Conservation (phyloP, 352 stramenopile species). For the Phytophthora brassicae region DNA sequence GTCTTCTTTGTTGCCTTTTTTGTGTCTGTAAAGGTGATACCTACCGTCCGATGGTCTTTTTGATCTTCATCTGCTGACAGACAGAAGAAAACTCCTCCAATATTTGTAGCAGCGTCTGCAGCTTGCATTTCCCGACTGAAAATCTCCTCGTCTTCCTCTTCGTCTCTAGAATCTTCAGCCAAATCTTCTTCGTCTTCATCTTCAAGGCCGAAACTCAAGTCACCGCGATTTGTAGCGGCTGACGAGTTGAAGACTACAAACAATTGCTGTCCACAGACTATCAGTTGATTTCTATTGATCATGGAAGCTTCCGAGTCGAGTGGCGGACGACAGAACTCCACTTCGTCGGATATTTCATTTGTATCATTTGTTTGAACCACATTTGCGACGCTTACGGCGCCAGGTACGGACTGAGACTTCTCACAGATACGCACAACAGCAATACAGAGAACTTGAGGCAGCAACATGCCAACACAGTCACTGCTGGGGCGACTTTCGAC, state of each 20-base stretch:
- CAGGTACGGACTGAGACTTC: neutral
- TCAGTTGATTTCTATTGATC: constrained; percentile 19
- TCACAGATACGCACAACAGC: constrained; percentile 21
- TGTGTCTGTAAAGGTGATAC: constrained; percentile 52
- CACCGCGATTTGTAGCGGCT: neutral
- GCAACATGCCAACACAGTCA: neutral
- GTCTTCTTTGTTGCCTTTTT: constrained; percentile 38
- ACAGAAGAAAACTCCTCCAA: constrained; percentile 52
- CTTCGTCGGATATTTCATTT: neutral
- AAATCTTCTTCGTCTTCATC: constrained; percentile 18
- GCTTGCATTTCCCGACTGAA: constrained; percentile 69
- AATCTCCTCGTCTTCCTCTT: constrained; percentile 68
- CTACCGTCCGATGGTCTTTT: constrained; percentile 26
- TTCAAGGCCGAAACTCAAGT: constrained; percentile 22
- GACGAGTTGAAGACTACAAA: neutral
- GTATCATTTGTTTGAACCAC: neutral
- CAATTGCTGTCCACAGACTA: constrained; percentile 14
- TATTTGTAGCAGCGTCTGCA: constrained; percentile 18
- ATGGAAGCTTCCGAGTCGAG: constrained; percentile 17
- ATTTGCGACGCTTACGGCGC: neutral
- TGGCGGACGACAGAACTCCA: constrained; percentile 21
- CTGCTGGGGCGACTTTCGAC: constrained; percentile 10
- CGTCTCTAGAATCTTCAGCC: constrained; percentile 27
- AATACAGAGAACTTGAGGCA: constrained; percentile 11
- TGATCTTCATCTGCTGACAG: constrained; percentile 21